A percentile compares a stretch with the other conserved stretches of the same genome.
phyloP scores from a whole-genome alignment of 208 protist species.

The Trypanosoma cruzi region DNA sequence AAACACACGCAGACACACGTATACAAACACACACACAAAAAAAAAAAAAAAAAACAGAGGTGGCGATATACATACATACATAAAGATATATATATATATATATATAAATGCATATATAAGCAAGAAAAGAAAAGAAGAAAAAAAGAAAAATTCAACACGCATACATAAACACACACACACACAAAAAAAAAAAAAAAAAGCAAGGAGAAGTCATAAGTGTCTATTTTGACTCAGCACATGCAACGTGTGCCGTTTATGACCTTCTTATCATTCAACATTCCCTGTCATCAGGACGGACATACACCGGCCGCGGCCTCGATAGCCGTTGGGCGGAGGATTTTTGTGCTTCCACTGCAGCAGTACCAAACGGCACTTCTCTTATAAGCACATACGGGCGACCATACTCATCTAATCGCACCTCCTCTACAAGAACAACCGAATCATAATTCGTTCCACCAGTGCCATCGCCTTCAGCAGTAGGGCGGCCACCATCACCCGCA shows the following conservation, averaged over 20 bases:
- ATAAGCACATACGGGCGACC: conserved; percentile 73
- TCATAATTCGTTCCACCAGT: neutral
- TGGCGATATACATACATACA: conserved; percentile 1
- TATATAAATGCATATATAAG: too few relatives aligned
- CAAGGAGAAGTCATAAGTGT: neutral
- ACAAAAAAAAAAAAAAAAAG: conserved; percentile 3
- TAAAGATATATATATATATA: conserved; percentile 18
- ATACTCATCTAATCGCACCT: conserved; percentile 76
- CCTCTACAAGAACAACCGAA: conserved; percentile 47
- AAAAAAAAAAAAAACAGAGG: too few relatives aligned
- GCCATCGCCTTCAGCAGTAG: neutral
- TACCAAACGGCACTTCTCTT: conserved; percentile 48
- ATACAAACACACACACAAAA: too few relatives aligned
- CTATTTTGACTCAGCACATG: conserved; percentile 4
- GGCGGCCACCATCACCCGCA: neutral
- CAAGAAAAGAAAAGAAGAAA: conserved; percentile 10
- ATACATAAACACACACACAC: neutral
- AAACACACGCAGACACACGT: too few relatives aligned
- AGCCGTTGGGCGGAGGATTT: conserved; percentile 49
- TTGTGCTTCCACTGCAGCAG: conserved; percentile 47
- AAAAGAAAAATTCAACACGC: too few relatives aligned
- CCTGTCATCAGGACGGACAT: conserved; percentile 29
- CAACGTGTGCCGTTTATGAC: too few relatives aligned
- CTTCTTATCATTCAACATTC: neutral
- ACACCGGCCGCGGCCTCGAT: conserved; percentile 45